These are phyloP conservation scores for Pholiota adiposa DNA, from an alignment of 1,284 basidiomycete species.

Conservation along the genomic window DNA sequence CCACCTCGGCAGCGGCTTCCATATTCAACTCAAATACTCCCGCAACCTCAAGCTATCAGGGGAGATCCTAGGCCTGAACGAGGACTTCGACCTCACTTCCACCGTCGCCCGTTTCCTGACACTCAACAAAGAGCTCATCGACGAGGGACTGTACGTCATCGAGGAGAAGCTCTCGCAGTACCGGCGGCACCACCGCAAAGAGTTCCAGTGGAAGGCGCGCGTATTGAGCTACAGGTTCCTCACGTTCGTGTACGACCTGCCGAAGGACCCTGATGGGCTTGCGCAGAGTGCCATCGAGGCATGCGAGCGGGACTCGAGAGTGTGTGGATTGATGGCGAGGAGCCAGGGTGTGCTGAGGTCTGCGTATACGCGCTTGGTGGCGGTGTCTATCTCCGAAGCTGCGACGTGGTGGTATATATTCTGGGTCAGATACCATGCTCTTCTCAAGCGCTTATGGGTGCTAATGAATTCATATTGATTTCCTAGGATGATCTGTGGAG, in stretches of 20 bases:
- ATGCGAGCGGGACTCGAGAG: constrained; percentile 56
- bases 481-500: constrained; percentile 74
- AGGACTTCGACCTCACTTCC: constrained; percentile 69
- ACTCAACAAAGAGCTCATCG: constrained; percentile 61
- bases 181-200: constrained; percentile 52
- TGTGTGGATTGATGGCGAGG: constrained; percentile 56
- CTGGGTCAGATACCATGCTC: constrained; percentile 56
- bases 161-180: constrained; percentile 59
- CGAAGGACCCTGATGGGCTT: constrained; percentile 49
- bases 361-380: constrained; percentile 61
- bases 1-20: constrained; percentile 74
- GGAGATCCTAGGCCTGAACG: constrained; percentile 67
- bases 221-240: constrained; percentile 74
- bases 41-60: constrained; percentile 54
- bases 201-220: constrained; percentile 57
- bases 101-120: constrained; percentile 68
- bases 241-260: constrained; percentile 62
- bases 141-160: constrained; percentile 46
- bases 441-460: neutral
- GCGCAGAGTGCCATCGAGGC: constrained; percentile 46
- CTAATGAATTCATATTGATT: neutral
- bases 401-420: constrained; percentile 85
- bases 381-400: constrained; percentile 55
- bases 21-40: constrained; percentile 63
- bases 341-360: constrained; percentile 54